Base-by-base conservation (phyloP, 2,329 filamentous ascomycete genomes). In the Paradendryphiella salina region DNA sequence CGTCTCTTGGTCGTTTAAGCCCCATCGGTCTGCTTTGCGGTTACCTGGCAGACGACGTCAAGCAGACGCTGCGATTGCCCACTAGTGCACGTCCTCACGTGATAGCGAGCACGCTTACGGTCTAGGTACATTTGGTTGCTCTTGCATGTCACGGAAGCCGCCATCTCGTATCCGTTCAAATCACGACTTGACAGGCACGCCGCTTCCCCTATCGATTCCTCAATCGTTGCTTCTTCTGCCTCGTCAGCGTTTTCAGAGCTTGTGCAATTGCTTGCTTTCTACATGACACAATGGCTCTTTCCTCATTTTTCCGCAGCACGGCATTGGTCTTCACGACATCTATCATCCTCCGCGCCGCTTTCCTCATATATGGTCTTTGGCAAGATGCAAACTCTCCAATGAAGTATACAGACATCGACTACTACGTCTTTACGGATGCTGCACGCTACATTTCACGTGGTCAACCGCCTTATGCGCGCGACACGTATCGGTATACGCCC, bases 401-500 rank as follows among this genome's bases (percentile, higher is more conserved):
- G 69, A 97, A 97, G 76, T 99, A 97, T 79, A 99, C 94, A 43
- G 94, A 99, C 75, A 96, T 99, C 65, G 94, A 99, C 80, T 99
- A 99, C 76, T 85, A 91, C 59, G 94, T 99, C 72, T 99, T 99
- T 79, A 97, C 94, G 40, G 93, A 97, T 73, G 94, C 94, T 20
- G 85, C 94, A 2, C 88, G 89, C 59, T 93, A 88, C 73, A 77
- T 90, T 35, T 76, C 85, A 3, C 77, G 75, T n/a, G 83, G 83
- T 3, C 75, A 77, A 38, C 89, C 89, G 0, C 94, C 94, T 1
- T 99, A 99, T 72, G 82, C 83, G 33, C 85, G 94, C 46, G 93
- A 94, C 67, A 99, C 94, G 0, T 99, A 99, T 77, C 88, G 94
- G 53, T 99, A 99, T 78, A 97, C 94, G 21, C 94, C 94, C 0